These are phyloP conservation scores for Umbilicus rupestris DNA, from an alignment of 164 flowering plant species.

Conservation along the genomic window DNA sequence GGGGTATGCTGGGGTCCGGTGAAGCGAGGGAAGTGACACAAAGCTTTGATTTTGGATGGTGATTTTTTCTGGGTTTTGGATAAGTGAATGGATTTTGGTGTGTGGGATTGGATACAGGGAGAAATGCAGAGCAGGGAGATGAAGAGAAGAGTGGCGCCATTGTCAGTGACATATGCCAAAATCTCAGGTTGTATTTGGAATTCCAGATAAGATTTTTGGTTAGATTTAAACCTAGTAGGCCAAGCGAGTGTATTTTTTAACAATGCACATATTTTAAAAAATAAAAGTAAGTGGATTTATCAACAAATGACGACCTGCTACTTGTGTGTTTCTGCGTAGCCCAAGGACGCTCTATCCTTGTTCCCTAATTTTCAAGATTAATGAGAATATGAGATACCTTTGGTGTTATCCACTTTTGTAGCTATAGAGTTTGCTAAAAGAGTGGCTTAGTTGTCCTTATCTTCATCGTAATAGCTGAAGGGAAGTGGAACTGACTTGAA, in stretches of 20 bases:
- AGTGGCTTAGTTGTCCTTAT: constrained; percentile 12
- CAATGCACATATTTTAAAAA: background rate
- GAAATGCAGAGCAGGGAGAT: constrained; percentile 11
- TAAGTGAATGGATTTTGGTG: constrained; percentile 15
- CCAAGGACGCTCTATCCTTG: background rate
- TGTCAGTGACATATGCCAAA: background rate
- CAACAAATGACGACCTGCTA: background rate
- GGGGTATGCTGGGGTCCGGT: constrained; percentile 21
- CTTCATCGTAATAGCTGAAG: constrained; percentile 41
- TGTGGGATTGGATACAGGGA: constrained; percentile 9
- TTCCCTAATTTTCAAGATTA: background rate
- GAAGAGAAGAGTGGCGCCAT: constrained; percentile 9
- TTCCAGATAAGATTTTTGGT: background rate
- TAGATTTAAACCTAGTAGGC: background rate
- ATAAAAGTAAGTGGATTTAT: background rate
- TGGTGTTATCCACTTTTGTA: background rate
- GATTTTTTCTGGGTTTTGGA: background rate
- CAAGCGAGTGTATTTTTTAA: background rate
- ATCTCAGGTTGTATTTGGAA: background rate
- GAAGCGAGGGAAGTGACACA: constrained; percentile 17
- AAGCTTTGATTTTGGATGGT: background rate
- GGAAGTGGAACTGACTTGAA: constrained; percentile 62
- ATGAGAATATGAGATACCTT: background rate
- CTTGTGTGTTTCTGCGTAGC: background rate
- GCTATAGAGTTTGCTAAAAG: background rate